Percentiles rank a stretch among this genome's conserved stretches.
Evolutionary conservation across 257 asterid genomes (phyloP).

Genomic region (Striga asiatica): DNA sequence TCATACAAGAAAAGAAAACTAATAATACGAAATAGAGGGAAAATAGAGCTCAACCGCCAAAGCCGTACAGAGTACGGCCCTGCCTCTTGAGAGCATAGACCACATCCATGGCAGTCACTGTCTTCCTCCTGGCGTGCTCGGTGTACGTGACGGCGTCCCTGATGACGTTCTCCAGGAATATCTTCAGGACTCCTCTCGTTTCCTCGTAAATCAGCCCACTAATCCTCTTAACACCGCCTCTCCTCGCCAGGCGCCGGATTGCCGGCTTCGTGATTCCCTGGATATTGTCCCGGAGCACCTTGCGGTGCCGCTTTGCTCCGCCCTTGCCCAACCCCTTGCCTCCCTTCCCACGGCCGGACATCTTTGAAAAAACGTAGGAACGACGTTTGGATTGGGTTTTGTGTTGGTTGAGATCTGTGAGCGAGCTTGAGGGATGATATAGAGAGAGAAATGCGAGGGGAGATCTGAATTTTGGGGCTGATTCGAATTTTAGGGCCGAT

Average conservation of each 20-base stretch:
- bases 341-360: not conserved
- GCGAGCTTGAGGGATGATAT: not conserved
- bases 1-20: too few species aligned
- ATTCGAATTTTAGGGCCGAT: not conserved
- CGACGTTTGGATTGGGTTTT: not conserved
- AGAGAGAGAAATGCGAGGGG: not conserved
- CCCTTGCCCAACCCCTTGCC: not conserved
- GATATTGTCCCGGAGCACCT: not conserved
- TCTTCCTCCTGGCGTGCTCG: constrained; percentile 37
- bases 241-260: constrained; percentile 36
- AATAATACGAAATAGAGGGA: too few species aligned
- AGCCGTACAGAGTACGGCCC: constrained; percentile 32
- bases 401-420: not conserved
- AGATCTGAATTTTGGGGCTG: not conserved
- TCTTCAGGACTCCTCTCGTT: constrained; percentile 39
- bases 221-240: constrained; percentile 43
- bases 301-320: not conserved
- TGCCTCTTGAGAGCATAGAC: constrained; percentile 43
- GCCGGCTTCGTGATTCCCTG: constrained; percentile 4
- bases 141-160: constrained; percentile 36
- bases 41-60: constrained; percentile 38
- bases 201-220: constrained; percentile 37
- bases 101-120: constrained; percentile 39
- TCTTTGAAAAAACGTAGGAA: not conserved
- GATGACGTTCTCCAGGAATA: constrained; percentile 31